Evolutionary conservation across 2,329 filamentous ascomycete species (phyloP).

Genomic region (Diaporthe sp.): DNA sequence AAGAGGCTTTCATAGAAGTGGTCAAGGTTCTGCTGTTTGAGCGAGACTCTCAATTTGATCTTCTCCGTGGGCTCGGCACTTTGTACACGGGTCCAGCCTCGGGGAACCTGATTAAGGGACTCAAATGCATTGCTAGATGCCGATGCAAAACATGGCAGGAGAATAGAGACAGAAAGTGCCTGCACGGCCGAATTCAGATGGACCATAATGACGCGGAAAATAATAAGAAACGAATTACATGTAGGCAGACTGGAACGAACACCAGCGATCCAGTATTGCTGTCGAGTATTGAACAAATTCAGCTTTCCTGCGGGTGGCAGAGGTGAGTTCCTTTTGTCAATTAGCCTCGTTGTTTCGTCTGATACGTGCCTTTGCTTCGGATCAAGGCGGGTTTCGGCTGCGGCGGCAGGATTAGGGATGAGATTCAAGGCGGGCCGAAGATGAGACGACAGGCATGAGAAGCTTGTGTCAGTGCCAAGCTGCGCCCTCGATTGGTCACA

Average conservation of each 20-base stretch:
- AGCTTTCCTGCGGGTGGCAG: no score
- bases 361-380: not conserved
- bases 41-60: constrained; percentile 19
- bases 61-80: constrained; percentile 4
- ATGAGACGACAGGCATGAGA: constrained; percentile 14
- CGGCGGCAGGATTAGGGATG: constrained; percentile 4
- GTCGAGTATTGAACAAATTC: not conserved
- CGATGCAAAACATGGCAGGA: not conserved
- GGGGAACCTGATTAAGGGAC: constrained; percentile 24
- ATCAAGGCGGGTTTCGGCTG: constrained; percentile 22
- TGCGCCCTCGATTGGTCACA: not conserved
- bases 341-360: constrained; percentile 13
- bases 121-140: constrained; percentile 20
- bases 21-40: constrained; percentile 35
- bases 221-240: not conserved
- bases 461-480: not conserved
- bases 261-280: not conserved
- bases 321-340: not conserved
- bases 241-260: not conserved
- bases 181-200: not conserved
- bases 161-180: not conserved
- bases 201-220: not conserved
- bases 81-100: constrained; percentile 13
- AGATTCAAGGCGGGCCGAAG: not conserved
- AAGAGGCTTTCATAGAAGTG: constrained; percentile 19